Conservation (phyloP, 495 filamentous ascomycete species). For the Penicillium ucsense region DNA sequence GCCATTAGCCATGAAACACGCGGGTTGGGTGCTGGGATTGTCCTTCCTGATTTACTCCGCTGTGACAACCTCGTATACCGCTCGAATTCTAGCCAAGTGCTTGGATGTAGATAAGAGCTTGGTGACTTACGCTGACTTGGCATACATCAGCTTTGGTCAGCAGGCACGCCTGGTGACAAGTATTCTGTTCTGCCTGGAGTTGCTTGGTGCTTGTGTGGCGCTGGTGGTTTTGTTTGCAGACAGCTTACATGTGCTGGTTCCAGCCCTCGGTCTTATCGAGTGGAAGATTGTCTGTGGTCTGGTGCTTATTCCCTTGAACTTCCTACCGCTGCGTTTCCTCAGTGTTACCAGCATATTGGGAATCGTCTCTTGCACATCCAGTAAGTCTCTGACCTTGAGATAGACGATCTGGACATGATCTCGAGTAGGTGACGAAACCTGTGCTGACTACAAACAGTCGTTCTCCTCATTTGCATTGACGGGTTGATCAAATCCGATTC, state of each 20-base stretch:
- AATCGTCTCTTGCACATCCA: slow-evolving; percentile 77
- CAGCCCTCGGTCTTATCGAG: slow-evolving; percentile 54
- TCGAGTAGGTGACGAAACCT: neutral
- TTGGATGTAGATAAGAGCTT: slow-evolving; percentile 74
- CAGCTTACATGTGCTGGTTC: slow-evolving; percentile 71
- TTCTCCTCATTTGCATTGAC: slow-evolving; percentile 69
- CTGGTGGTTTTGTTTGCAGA: slow-evolving; percentile 91
- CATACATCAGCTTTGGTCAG: slow-evolving; percentile 84
- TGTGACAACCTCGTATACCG: slow-evolving; percentile 73
- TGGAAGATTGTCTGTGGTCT: slow-evolving; percentile 87
- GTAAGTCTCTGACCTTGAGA: slow-evolving; percentile 39
- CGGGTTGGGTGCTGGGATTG: slow-evolving; percentile 84
- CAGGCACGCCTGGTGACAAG: slow-evolving; percentile 71
- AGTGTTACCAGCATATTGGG: slow-evolving; percentile 88
- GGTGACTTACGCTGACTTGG: slow-evolving; percentile 87
- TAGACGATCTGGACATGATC: neutral
- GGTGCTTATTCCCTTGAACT: slow-evolving; percentile 73
- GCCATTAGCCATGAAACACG: slow-evolving; percentile 80
- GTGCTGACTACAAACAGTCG: slow-evolving; percentile 45
- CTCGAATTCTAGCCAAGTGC: slow-evolving; percentile 77
- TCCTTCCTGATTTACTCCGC: slow-evolving; percentile 65
- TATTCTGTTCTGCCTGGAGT: slow-evolving; percentile 78
- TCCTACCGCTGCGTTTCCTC: slow-evolving; percentile 72
- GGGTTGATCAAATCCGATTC: slow-evolving; percentile 70
- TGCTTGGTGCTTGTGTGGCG: slow-evolving; percentile 82